phyloP scores from a whole-genome alignment of 345 rosid genomes.

The Schrenkiella parvula region DNA sequence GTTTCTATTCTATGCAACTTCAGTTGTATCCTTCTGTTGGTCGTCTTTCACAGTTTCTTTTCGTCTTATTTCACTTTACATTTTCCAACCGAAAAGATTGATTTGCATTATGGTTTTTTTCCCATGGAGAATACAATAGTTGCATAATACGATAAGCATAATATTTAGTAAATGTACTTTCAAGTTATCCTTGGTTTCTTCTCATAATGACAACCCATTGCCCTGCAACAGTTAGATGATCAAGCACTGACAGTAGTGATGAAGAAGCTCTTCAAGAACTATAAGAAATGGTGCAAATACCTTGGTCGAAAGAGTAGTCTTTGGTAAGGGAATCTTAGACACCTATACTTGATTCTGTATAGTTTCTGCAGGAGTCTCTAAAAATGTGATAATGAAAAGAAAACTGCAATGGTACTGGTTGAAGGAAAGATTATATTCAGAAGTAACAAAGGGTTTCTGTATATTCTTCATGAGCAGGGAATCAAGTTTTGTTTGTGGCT shows the following conservation, averaged over 20 bases:
- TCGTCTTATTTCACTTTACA: not conserved
- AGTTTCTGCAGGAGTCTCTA: not conserved
- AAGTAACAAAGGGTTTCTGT: not conserved
- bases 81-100: not conserved
- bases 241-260: constrained; percentile 92
- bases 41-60: not conserved
- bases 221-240: constrained; percentile 73
- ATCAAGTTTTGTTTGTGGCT: not conserved
- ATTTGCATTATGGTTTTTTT: not conserved
- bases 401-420: not conserved
- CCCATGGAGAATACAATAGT: not conserved
- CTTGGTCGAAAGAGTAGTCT: constrained; percentile 97
- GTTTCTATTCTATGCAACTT: not conserved
- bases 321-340: constrained; percentile 54
- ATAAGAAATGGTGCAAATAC: constrained; percentile 98
- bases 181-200: not conserved
- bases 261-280: constrained; percentile 98
- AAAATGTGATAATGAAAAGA: not conserved
- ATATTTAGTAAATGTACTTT: not conserved
- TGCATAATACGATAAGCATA: not conserved
- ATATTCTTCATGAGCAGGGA: constrained; percentile 1
- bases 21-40: not conserved
- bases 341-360: not conserved
- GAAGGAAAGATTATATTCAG: not conserved
- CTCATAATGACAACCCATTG: not conserved